Evolutionary conservation across 1,284 basidiomycete genomes (phyloP), one percentile per base, ranked within the genome.

Genomic region (Phellinidium pouzarii): DNA sequence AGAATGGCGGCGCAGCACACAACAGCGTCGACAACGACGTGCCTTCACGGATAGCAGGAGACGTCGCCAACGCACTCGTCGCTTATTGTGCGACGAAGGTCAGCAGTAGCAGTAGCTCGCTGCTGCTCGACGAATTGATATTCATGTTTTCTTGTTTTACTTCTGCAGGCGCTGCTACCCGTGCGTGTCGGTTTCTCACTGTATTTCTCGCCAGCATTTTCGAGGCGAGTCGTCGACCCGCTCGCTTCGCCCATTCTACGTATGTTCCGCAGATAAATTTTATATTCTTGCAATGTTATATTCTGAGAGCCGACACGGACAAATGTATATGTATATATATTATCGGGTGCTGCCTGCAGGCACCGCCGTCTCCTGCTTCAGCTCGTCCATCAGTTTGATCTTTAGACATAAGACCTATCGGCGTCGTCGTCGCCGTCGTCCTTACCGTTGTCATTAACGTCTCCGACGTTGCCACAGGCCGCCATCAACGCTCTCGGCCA

Each of bases 41-140:
- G 57, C 60, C 31, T 9, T 62, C 66, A 11, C 59, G 60, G 54
- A 65, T 87, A 37, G 82, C 78, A 6, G 84, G 84, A 5, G 85
- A 88, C 63, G 77, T 87, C 4, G 82, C 84, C 8, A 87, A 90
- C 61, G 82, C 84, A 0, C 79, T 93, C 0, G 75, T 92, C 19
- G 92, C 93, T 0, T 97, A 95, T 65, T 83, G 83, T 1, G 71
- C 81, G 4, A 87, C 87, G 55, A 97, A 94, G 78, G 91, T 88
- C 63, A 44, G 31, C 11, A 8, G 9, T 23, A 19, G 5, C 8
- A 14, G 9, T n/a, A n/a, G n/a, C n/a, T n/a, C n/a, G n/a, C n/a
- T n/a, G n/a, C n/a, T n/a, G n/a, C n/a, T n/a, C n/a, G n/a, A n/a
- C 25, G 27, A 9, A 26, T 23, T 52, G 8, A 34, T 23, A 1